A percentile compares a stretch with the other conserved stretches of the same genome.
Conservation (phyloP, 1,139 yeast species). For the Hyphopichia pseudoburtonii region DNA sequence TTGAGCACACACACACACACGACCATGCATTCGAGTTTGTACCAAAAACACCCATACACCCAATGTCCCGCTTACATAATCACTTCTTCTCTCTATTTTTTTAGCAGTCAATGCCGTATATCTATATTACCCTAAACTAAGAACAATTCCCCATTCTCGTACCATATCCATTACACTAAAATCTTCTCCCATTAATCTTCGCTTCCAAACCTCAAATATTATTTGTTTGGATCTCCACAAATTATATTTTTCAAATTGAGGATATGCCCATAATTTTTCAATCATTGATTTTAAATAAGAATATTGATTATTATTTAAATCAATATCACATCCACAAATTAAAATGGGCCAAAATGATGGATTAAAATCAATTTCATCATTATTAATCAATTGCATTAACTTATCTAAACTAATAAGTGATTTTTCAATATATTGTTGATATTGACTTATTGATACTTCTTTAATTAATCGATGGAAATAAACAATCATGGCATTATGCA, state of each 20-base stretch:
- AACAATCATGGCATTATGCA: constrained; percentile 44
- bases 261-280: constrained; percentile 30
- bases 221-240: constrained; percentile 59
- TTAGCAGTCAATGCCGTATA: no score
- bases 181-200: constrained; percentile 42
- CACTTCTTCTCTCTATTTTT: no score
- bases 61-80: no score
- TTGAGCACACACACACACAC: no score
- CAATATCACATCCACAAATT: constrained; percentile 45
- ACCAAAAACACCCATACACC: no score
- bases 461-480: constrained; percentile 48
- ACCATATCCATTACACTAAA: constrained; percentile 54
- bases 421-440: constrained; percentile 33
- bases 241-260: constrained; percentile 23
- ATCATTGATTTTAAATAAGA: constrained; percentile 24
- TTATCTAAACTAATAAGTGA: constrained; percentile 32
- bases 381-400: constrained; percentile 17
- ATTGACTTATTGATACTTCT: constrained; percentile 28
- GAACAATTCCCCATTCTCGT: constrained; percentile 52
- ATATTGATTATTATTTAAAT: constrained; percentile 9
- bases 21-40: no score
- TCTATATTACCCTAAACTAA: constrained; percentile 29
- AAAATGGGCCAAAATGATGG: constrained; percentile 53
- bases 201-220: constrained; percentile 51
- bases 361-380: constrained; percentile 9